A percentile compares a stretch with the other conserved stretches of the same genome.
These are phyloP conservation scores for Cyclotella atomus DNA, from an alignment of 108 stramenopile genomes.

Conservation along the genomic window DNA sequence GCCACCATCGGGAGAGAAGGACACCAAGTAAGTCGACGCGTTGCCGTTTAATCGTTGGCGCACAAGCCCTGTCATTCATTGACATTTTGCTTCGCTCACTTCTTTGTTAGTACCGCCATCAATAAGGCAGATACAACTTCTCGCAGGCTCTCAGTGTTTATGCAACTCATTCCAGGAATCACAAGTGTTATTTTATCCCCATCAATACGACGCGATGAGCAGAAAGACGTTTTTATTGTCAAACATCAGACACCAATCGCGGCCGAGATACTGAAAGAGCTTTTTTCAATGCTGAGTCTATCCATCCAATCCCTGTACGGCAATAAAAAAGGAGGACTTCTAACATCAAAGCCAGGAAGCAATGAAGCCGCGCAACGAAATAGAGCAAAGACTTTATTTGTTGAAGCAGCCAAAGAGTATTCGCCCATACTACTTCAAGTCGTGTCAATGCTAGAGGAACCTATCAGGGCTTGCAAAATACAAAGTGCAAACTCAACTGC, in stretches of 20 bases:
- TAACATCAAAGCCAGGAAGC: slow-evolving; percentile 27
- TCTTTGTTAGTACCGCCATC: background rate
- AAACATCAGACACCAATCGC: slow-evolving; percentile 25
- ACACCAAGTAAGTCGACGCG: slow-evolving; percentile 13
- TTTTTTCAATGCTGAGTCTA: slow-evolving; percentile 45
- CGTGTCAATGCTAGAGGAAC: slow-evolving; percentile 37
- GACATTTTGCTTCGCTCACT: background rate
- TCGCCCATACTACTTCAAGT: slow-evolving; percentile 40
- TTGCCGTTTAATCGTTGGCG: no score
- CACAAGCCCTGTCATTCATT: no score
- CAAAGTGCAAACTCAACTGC: background rate
- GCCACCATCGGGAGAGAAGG: slow-evolving; percentile 36
- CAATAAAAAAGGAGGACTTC: slow-evolving; percentile 43
- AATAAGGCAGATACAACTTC: slow-evolving; percentile 62
- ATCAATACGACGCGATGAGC: slow-evolving; percentile 19
- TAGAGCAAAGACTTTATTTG: slow-evolving; percentile 38
- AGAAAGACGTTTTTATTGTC: slow-evolving; percentile 14
- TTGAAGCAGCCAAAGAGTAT: slow-evolving; percentile 49
- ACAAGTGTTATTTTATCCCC: slow-evolving; percentile 64
- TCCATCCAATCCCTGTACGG: slow-evolving; percentile 55
- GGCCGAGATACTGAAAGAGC: slow-evolving; percentile 33
- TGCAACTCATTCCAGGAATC: slow-evolving; percentile 78
- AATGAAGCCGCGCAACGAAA: slow-evolving; percentile 21
- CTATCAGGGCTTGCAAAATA: slow-evolving; percentile 21
- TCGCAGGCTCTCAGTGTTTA: slow-evolving; percentile 70